phyloP scores from a whole-genome alignment of 2,329 filamentous ascomycete genomes.

The Dothiorella sarmentorum region DNA sequence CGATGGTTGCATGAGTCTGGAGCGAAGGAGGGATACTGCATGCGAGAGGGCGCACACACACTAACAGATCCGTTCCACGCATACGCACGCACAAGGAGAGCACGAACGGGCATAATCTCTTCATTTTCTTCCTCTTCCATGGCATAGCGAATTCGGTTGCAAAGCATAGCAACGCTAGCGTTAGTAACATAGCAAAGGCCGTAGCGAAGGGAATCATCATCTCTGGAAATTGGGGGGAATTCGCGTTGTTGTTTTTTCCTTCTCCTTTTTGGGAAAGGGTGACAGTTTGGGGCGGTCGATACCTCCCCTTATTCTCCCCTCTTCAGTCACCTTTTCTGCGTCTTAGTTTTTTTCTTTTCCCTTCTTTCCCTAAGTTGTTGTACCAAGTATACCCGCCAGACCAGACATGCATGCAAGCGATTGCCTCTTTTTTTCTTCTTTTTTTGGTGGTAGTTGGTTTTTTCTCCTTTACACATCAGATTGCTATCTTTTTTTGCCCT shows the following conservation, averaged over 20 bases:
- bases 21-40: background rate
- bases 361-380: background rate
- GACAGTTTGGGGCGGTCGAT: background rate
- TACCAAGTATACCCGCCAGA: slow-evolving; percentile 6
- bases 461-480: background rate
- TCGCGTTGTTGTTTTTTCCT: too few species aligned
- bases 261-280: background rate
- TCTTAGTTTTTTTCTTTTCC: background rate
- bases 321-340: too few species aligned
- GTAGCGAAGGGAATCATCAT: too few species aligned
- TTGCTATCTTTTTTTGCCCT: background rate
- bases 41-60: background rate
- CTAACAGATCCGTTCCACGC: background rate
- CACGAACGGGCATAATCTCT: too few species aligned
- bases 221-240: background rate
- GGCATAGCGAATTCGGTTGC: background rate
- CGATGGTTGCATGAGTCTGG: background rate
- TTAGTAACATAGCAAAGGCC: too few species aligned
- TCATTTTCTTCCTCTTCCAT: background rate
- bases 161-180: background rate
- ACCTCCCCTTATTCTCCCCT: background rate
- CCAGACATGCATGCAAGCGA: background rate
- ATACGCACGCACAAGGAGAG: background rate
- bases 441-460: background rate
- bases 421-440: background rate